Evolutionary conservation across 2,329 filamentous ascomycete species (phyloP), one percentile per base, ranked within the genome.

Genomic region (Cercospora sojina): DNA sequence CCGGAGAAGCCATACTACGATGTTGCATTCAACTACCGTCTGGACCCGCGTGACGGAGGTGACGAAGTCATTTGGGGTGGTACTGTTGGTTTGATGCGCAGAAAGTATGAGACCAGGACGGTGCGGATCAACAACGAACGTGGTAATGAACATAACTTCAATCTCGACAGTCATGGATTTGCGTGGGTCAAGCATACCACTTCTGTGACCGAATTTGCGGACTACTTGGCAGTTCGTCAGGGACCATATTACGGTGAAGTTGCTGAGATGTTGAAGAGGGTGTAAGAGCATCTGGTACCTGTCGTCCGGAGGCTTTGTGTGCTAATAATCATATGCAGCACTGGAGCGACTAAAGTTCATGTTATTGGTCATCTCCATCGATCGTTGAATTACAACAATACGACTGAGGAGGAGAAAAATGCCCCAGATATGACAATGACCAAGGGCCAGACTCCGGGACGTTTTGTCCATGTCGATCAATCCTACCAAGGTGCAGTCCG

Each of bases 61-160:
- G 53, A 64, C 29, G 62, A 64, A 35, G 51, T 59, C n/a, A 64
- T 65, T 32, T 60, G 57, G 59, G 61, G 62, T 13, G 65, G 65
- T 18, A 65, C 62, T 31, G 56, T 59, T 10, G 65, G 47, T 29
- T 29, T 35, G 32, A 60, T 60, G 41, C 65, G 66, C 31, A 38
- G 63, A 6, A 60, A 67, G 59, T 66, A 69, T 49, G 60, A 70
- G 43, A 35, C 56, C n/a, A 10, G 58, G 25, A 58, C 75, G 77
- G 1, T 82, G 80, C 5, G 75, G 75, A 62, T 76, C 77, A 0
- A 82, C 81, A 12, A 76, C 76, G 10, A 72, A 66, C 0, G 83
- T 79, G 1, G 82, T 78, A 25, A 58, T 13, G 59, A 68, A 27
- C 31, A 62, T 23, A 55, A 68, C 5, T 68, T 68, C 59, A 51